Conservation (phyloP, 306 rosid species). For the Prosopis cineraria region DNA sequence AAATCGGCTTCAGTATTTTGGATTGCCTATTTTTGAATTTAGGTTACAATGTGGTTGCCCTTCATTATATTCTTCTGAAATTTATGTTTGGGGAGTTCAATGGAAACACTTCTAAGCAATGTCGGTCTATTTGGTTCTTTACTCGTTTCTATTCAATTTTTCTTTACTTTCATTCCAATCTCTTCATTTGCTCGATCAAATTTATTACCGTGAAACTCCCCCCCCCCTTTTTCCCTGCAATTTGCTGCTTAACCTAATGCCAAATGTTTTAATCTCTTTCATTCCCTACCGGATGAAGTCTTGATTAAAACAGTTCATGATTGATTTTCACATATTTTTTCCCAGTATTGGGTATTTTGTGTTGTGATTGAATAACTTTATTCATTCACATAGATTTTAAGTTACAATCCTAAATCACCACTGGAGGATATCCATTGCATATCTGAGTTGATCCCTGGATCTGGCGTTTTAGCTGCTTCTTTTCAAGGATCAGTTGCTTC, state of each 20-base stretch:
- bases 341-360: not conserved
- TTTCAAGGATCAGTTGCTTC: slow-evolving; percentile 27
- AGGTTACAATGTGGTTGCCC: slow-evolving; percentile 32
- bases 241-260: not conserved
- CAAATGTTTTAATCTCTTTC: not conserved
- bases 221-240: not conserved
- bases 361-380: slow-evolving; percentile 9
- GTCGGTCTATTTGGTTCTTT: slow-evolving; percentile 39
- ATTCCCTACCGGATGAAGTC: slow-evolving; percentile 8
- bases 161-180: not conserved
- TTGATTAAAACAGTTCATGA: not conserved
- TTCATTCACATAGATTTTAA: not conserved
- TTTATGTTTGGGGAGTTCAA: not conserved
- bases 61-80: slow-evolving; percentile 22
- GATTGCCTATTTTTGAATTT: slow-evolving; percentile 6
- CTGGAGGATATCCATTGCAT: slow-evolving; percentile 53
- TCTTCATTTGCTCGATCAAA: not conserved
- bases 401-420: not conserved
- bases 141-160: not conserved
- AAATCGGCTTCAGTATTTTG: slow-evolving; percentile 16
- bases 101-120: slow-evolving; percentile 31
- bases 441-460: slow-evolving; percentile 58
- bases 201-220: not conserved
- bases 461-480: slow-evolving; percentile 48
- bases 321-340: not conserved